A percentile compares a stretch with the other conserved stretches of the same genome.
These are phyloP conservation scores for Fraxinus angustifolia DNA, from an alignment of 305 asterid species.

Conservation along the genomic window DNA sequence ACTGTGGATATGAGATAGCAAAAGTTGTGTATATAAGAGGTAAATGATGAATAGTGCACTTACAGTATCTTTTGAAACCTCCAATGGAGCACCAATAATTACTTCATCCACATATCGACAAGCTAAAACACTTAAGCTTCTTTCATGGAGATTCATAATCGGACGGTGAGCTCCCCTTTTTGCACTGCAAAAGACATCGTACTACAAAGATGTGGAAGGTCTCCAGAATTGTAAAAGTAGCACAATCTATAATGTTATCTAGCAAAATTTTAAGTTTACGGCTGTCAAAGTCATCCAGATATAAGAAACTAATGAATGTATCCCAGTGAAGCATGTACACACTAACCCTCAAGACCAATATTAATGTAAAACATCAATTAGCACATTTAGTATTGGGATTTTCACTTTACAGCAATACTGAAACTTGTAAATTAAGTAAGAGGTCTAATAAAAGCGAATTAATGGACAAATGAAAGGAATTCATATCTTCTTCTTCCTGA, in stretches of 20 bases:
- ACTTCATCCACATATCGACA: slow-evolving; percentile 88
- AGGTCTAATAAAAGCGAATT: not conserved
- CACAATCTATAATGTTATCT: not conserved
- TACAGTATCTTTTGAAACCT: slow-evolving; percentile 86
- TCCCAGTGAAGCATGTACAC: not conserved
- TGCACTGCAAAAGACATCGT: slow-evolving; percentile 48
- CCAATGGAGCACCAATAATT: slow-evolving; percentile 90
- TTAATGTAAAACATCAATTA: not conserved
- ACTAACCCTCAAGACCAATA: not conserved
- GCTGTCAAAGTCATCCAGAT: slow-evolving; percentile 6
- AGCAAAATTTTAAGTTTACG: not conserved
- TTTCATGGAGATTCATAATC: slow-evolving; percentile 90
- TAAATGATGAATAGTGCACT: slow-evolving; percentile 13
- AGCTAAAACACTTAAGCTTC: slow-evolving; percentile 92
- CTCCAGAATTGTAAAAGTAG: slow-evolving; percentile 9
- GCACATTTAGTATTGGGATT: not conserved
- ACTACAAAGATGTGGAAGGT: slow-evolving; percentile 16
- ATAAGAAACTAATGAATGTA: not conserved
- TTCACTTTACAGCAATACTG: not conserved
- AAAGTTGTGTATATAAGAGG: slow-evolving; percentile 8
- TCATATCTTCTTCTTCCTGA: not conserved
- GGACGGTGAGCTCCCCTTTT: slow-evolving; percentile 91
- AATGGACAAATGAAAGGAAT: not conserved
- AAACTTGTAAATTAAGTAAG: not conserved
- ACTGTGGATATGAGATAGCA: not conserved